Conservation (phyloP, 2,329 filamentous ascomycete species). For the Phaeosphaeriaceae sp. region DNA sequence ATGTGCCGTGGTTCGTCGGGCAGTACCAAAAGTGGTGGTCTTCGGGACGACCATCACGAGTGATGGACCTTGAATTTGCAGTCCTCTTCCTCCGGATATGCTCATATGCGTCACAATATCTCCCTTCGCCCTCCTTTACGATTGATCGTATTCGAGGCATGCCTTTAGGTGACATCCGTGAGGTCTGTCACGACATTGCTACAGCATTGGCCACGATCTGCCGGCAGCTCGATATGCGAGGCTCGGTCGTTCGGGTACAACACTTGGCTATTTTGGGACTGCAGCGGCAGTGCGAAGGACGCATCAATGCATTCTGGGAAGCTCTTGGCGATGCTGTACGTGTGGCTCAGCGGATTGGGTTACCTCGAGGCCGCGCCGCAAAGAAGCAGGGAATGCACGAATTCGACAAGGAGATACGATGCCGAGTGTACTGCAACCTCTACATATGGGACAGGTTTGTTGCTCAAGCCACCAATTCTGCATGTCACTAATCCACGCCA, state of each 20-base stretch:
- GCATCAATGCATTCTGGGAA: constrained; percentile 14
- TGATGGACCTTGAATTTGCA: background rate
- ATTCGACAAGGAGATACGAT: constrained; percentile 15
- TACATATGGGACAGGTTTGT: constrained; percentile 17
- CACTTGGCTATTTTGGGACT: background rate
- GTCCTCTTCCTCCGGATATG: background rate
- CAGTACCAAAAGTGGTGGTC: background rate
- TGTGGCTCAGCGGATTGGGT: constrained; percentile 11
- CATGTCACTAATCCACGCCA: background rate
- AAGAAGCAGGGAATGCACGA: constrained; percentile 9
- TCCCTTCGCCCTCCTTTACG: background rate
- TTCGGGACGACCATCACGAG: background rate
- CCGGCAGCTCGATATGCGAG: background rate
- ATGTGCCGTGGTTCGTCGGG: background rate
- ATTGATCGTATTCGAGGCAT: background rate
- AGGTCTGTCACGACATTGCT: background rate
- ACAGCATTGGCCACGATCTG: background rate
- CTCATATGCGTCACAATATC: background rate
- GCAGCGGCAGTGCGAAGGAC: constrained; percentile 2
- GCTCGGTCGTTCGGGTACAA: background rate
- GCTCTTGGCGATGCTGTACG: constrained; percentile 5
- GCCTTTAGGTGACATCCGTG: background rate
- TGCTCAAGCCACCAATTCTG: background rate
- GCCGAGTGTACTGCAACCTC: constrained; percentile 15
- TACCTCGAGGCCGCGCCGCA: constrained; percentile 3